Percentiles rank a stretch among this genome's conserved stretches.
These are phyloP conservation scores for Carpinus viminea DNA, from an alignment of 306 rosid genomes.

Conservation along the genomic window DNA sequence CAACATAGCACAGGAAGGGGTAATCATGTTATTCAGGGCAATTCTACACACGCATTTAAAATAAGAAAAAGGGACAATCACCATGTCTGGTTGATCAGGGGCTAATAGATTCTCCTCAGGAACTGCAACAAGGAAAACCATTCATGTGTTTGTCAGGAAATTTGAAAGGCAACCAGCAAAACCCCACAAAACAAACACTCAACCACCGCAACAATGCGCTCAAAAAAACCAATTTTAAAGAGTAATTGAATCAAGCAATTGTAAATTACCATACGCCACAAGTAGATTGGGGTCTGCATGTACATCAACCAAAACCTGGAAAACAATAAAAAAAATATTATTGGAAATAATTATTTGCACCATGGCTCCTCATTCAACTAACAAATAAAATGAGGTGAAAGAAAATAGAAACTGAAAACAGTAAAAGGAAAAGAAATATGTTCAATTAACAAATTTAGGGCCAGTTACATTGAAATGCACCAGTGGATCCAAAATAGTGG, in stretches of 20 bases:
- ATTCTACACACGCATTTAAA: background rate
- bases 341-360: conserved; percentile 15
- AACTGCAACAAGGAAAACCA: conserved; percentile 56
- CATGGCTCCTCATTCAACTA: conserved; percentile 3
- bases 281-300: conserved; percentile 77
- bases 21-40: background rate
- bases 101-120: conserved; percentile 79
- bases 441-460: conserved; percentile 18
- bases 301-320: conserved; percentile 82
- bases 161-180: background rate
- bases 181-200: background rate
- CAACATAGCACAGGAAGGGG: background rate
- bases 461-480: background rate
- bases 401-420: background rate
- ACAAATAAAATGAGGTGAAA: conserved; percentile 2
- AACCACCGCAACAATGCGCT: background rate
- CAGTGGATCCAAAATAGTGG: background rate
- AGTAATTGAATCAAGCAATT: conserved; percentile 16
- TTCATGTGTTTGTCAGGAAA: conserved; percentile 10
- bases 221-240: conserved; percentile 17
- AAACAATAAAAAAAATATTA: conserved; percentile 19
- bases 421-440: background rate
- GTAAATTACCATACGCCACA: conserved; percentile 80
- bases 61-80: conserved; percentile 25
- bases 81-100: conserved; percentile 70